A percentile compares a stretch with the other conserved stretches of the same genome.
These are phyloP conservation scores for Medicago lupulina DNA, from an alignment of 306 rosid genomes.

Conservation along the genomic window DNA sequence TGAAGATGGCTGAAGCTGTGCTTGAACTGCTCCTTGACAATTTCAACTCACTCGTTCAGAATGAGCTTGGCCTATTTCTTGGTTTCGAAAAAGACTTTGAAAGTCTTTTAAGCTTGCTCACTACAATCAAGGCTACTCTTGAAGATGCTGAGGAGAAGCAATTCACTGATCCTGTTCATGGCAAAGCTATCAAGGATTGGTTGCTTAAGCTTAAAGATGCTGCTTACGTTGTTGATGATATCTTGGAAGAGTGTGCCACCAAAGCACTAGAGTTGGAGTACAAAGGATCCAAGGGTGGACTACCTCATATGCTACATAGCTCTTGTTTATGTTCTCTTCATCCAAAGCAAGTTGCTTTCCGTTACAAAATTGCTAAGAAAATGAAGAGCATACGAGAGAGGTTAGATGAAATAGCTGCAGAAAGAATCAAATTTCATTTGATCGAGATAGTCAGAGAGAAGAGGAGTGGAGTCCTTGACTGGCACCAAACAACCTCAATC, in stretches of 20 bases:
- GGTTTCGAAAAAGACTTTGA: constrained; percentile 11
- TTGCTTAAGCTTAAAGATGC: constrained; percentile 20
- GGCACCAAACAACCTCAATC: constrained; percentile 36
- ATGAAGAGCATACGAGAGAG: constrained; percentile 16
- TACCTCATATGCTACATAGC: neutral
- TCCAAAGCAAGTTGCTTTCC: neutral
- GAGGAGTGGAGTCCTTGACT: neutral
- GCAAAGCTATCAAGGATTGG: constrained; percentile 14
- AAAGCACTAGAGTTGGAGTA: neutral
- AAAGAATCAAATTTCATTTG: constrained; percentile 29
- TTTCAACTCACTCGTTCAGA: constrained; percentile 7
- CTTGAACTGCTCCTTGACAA: constrained; percentile 5
- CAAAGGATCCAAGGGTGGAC: neutral
- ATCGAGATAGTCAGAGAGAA: neutral
- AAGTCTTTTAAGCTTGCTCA: neutral
- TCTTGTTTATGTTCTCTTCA: neutral
- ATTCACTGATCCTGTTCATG: neutral
- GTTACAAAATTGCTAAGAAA: constrained; percentile 20
- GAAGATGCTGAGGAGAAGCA: constrained; percentile 51
- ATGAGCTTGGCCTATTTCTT: neutral
- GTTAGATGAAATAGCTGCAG: constrained; percentile 7
- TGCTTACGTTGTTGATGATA: constrained; percentile 26
- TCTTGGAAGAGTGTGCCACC: constrained; percentile 37
- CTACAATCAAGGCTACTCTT: constrained; percentile 35
- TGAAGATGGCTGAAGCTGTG: constrained; percentile 19